Percentiles rank a stretch among this genome's conserved stretches.
Conservation (phyloP, 768 basidiomycete species). For the Lactarius sanguifluus region DNA sequence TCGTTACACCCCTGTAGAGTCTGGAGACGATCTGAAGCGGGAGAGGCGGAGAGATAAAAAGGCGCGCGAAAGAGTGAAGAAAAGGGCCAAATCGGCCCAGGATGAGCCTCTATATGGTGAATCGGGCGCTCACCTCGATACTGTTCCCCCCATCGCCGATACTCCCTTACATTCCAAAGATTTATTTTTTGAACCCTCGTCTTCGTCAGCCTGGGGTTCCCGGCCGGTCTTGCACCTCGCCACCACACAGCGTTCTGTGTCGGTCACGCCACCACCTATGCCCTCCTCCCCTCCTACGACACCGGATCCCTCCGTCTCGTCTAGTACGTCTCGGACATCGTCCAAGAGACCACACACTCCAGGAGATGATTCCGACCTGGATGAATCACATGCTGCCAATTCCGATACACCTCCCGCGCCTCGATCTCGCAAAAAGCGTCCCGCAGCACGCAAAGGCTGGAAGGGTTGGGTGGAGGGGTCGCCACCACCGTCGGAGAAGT, state of each 20-base stretch:
- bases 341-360: constrained; percentile 80
- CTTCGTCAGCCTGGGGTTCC: constrained; percentile 63
- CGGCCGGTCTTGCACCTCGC: constrained; percentile 75
- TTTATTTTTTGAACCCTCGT: constrained; percentile 26
- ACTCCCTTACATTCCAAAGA: constrained; percentile 26
- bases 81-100: constrained; percentile 40
- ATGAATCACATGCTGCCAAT: constrained; percentile 32
- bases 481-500: constrained; percentile 72
- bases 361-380: constrained; percentile 46
- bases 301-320: constrained; percentile 73
- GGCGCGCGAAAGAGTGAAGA: constrained; percentile 54
- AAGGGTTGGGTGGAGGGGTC: constrained; percentile 91
- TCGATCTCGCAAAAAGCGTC: constrained; percentile 50
- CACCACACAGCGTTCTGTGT: constrained; percentile 65
- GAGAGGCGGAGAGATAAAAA: constrained; percentile 53
- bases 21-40: constrained; percentile 55
- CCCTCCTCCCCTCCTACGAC: constrained; percentile 69
- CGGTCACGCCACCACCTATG: constrained; percentile 69
- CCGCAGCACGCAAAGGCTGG: constrained; percentile 76
- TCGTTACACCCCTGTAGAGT: constrained; percentile 62
- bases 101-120: constrained; percentile 31
- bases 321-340: constrained; percentile 70
- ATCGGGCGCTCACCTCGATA: constrained; percentile 28
- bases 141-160: constrained; percentile 29
- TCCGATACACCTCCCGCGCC: constrained; percentile 31